Conservation (phyloP, 495 filamentous ascomycete genomes). For the Lophium mytilinum region DNA sequence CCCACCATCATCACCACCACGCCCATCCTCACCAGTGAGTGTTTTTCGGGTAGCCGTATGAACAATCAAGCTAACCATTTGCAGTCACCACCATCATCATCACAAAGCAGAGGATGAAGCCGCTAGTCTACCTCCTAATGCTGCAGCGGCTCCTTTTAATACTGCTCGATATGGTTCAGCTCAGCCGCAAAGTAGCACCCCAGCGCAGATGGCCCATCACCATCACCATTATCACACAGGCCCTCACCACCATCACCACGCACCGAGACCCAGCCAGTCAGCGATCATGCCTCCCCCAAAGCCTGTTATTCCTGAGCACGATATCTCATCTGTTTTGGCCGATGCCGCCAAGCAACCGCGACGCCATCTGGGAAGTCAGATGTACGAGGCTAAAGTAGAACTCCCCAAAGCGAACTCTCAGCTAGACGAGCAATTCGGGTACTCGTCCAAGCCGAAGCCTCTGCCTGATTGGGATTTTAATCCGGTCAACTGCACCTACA, state of each 20-base stretch:
- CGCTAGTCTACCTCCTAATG: slow-evolving; percentile 1
- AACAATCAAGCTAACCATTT: slow-evolving; percentile 11
- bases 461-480: slow-evolving; percentile 72
- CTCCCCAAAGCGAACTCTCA: slow-evolving; percentile 40
- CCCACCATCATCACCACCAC: slow-evolving; percentile 41
- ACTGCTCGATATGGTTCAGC: slow-evolving; percentile 1
- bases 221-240: slow-evolving; percentile 35
- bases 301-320: slow-evolving; percentile 43
- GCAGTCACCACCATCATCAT: slow-evolving; percentile 65
- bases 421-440: slow-evolving; percentile 52
- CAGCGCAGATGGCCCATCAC: slow-evolving; percentile 19
- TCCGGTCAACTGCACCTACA: slow-evolving; percentile 77
- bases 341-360: slow-evolving; percentile 62
- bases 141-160: slow-evolving; percentile 12
- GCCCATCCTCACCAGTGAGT: slow-evolving; percentile 39
- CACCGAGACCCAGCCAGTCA: slow-evolving; percentile 20
- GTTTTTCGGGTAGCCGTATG: background rate
- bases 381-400: slow-evolving; percentile 45
- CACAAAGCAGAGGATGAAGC: slow-evolving; percentile 60
- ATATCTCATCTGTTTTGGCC: slow-evolving; percentile 60
- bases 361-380: slow-evolving; percentile 70
- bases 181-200: slow-evolving; percentile 9
- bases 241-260: slow-evolving; percentile 39
- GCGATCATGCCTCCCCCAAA: slow-evolving; percentile 47
- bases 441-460: slow-evolving; percentile 61